These are phyloP conservation scores for Phytophthora litchii DNA, from an alignment of 352 stramenopile genomes.

Conservation along the genomic window DNA sequence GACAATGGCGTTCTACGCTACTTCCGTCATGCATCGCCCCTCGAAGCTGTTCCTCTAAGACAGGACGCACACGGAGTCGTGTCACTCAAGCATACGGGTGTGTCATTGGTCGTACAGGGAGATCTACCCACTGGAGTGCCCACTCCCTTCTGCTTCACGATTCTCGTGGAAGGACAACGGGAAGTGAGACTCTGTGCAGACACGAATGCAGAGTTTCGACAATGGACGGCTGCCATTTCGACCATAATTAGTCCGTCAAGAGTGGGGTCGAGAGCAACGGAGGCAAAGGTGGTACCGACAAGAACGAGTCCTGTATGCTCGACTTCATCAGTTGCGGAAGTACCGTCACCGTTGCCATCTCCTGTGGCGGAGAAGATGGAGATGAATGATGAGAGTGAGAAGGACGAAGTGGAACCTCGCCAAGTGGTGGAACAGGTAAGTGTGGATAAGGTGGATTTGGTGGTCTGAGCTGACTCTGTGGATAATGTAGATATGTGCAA, in stretches of 20 bases:
- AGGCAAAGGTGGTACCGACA: constrained; percentile 15
- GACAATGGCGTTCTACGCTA: constrained; percentile 72
- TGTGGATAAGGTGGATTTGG: background rate
- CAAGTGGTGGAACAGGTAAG: constrained; percentile 22
- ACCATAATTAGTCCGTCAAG: constrained; percentile 59
- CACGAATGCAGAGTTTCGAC: constrained; percentile 69
- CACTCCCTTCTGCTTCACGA: constrained; percentile 82
- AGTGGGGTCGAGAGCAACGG: background rate
- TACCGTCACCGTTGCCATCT: constrained; percentile 15
- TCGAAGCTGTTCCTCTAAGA: constrained; percentile 54
- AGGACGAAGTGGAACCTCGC: constrained; percentile 2
- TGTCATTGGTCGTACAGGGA: constrained; percentile 73
- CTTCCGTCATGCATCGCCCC: constrained; percentile 69
- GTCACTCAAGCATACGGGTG: constrained; percentile 47
- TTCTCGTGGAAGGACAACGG: constrained; percentile 41
- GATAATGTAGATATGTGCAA: constrained; percentile 14
- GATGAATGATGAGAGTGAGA: background rate
- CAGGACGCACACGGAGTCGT: constrained; percentile 67
- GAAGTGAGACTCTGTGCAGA: constrained; percentile 71
- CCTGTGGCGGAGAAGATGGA: constrained; percentile 10
- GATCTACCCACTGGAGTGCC: constrained; percentile 71
- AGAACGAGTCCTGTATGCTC: constrained; percentile 16
- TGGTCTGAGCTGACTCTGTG: constrained; percentile 1
- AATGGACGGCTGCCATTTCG: constrained; percentile 79
- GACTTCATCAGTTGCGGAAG: constrained; percentile 2